phyloP scores from a whole-genome alignment of 345 rosid genomes.

The Draba incana region DNA sequence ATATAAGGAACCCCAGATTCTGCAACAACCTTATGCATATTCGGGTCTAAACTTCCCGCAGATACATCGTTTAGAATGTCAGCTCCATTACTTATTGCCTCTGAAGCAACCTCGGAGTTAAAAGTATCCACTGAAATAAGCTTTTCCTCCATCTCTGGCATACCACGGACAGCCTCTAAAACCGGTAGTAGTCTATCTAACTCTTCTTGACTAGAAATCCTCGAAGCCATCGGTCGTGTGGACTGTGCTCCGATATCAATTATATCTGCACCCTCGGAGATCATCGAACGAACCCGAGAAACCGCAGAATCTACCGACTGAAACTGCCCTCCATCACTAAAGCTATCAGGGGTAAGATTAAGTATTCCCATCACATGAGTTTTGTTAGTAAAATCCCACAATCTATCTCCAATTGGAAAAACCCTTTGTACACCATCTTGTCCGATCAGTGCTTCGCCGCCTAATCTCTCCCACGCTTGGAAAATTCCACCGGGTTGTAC shows the following conservation, averaged over 20 bases:
- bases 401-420: conserved; percentile 65
- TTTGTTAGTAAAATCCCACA: conserved; percentile 82
- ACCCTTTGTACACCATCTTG: conserved; percentile 78
- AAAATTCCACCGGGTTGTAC: conserved; percentile 55
- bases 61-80: conserved; percentile 87
- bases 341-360: conserved; percentile 94
- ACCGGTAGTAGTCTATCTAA: conserved; percentile 72
- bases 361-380: conserved; percentile 87
- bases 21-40: conserved; percentile 67
- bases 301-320: conserved; percentile 66
- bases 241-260: conserved; percentile 93
- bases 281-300: conserved; percentile 70
- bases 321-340: conserved; percentile 87
- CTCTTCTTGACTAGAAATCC: conserved; percentile 73
- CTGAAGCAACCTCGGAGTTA: conserved; percentile 82
- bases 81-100: conserved; percentile 78
- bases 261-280: conserved; percentile 80
- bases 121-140: conserved; percentile 83
- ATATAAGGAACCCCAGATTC: conserved; percentile 73
- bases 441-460: conserved; percentile 77
- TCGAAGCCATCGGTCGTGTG: conserved; percentile 77
- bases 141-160: conserved; percentile 93
- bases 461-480: conserved; percentile 75
- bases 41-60: conserved; percentile 69
- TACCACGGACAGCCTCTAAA: conserved; percentile 59